Conservation (phyloP, 2,329 filamentous ascomycete species). For the Cladosporium sp. region DNA sequence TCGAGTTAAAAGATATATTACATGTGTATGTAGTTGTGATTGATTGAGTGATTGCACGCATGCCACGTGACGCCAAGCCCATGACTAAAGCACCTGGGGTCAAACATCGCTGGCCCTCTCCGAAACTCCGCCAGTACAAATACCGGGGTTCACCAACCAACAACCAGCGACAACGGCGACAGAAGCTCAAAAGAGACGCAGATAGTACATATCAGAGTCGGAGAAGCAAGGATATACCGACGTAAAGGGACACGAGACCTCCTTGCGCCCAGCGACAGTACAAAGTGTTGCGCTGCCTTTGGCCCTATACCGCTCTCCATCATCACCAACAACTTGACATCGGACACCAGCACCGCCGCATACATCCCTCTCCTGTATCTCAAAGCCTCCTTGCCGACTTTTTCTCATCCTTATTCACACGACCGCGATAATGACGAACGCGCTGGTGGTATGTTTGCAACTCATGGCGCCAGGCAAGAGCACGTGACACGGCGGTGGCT, state of each 20-base stretch:
- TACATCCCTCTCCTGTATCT: background rate
- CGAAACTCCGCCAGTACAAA: conserved; percentile 11
- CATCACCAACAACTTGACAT: conserved; percentile 1
- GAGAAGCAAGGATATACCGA: conserved; percentile 10
- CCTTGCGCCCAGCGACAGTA: conserved; percentile 1
- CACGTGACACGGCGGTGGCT: conserved; percentile 4
- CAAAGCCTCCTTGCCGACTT: background rate
- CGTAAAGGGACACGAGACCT: background rate
- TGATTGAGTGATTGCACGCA: background rate
- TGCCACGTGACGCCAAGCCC: conserved; percentile 11
- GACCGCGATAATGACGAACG: conserved; percentile 23
- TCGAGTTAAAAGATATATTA: too few species aligned
- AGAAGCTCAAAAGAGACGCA: conserved; percentile 3
- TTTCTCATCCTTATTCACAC: background rate
- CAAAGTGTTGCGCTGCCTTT: background rate
- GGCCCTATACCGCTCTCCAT: conserved; percentile 1
- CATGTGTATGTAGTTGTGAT: too few species aligned
- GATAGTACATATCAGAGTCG: conserved; percentile 1
- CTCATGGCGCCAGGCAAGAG: background rate
- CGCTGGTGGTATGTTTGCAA: conserved; percentile 23
- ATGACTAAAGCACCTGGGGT: conserved; percentile 3
- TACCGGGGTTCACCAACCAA: conserved; percentile 10
- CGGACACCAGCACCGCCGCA: background rate
- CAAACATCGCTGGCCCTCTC: conserved; percentile 7
- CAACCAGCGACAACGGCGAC: conserved; percentile 10